These are phyloP conservation scores for Ascoidea asiatica DNA, from an alignment of 805 yeast species.

Conservation along the genomic window DNA sequence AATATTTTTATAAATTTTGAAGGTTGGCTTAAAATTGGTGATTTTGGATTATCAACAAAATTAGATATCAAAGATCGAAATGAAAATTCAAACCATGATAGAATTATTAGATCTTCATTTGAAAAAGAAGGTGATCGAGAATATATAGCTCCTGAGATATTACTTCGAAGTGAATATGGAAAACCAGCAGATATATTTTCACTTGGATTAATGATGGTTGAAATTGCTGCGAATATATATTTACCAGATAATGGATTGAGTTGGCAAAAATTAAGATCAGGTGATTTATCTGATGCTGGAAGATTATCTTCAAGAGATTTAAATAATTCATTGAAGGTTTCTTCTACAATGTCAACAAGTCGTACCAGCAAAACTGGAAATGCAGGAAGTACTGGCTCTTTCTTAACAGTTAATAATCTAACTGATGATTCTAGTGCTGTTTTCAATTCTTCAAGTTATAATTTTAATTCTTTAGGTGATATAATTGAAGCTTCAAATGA, in stretches of 20 bases:
- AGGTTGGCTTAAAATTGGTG: conserved; percentile 88
- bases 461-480: not conserved
- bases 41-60: conserved; percentile 87
- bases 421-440: not conserved
- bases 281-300: conserved; percentile 93
- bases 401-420: conserved; percentile 1
- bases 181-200: conserved; percentile 92
- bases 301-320: conserved; percentile 63
- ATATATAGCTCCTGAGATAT: conserved; percentile 94
- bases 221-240: conserved; percentile 89
- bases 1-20: conserved; percentile 90
- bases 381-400: not conserved
- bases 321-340: conserved; percentile 15
- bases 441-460: not conserved
- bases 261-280: conserved; percentile 92
- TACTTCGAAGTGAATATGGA: conserved; percentile 69
- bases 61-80: conserved; percentile 17
- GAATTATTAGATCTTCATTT: conserved; percentile 25
- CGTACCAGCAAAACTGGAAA: not conserved
- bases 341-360: not conserved
- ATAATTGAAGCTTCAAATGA: not conserved
- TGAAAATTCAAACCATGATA: too few relatives aligned
- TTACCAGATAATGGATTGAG: conserved; percentile 93
- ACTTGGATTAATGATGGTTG: conserved; percentile 86
- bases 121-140: conserved; percentile 97